Evolutionary conservation across 2,329 filamentous ascomycete genomes (phyloP).

Genomic region (Didymosphaeria variabile): DNA sequence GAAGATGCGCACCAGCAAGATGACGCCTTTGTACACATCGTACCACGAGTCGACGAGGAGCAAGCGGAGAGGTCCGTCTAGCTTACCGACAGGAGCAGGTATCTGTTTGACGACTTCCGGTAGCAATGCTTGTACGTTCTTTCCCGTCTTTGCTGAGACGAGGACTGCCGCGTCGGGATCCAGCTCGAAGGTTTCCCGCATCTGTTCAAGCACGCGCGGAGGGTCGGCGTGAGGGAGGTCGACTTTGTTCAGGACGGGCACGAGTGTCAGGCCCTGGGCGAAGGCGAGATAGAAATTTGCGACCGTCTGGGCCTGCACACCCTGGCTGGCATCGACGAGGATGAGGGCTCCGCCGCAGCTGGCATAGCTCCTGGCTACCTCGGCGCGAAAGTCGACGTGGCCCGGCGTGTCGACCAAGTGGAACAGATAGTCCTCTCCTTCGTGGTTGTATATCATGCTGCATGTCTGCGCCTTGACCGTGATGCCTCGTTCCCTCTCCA

Average conservation of each 20-base stretch:
- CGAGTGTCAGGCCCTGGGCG: slow-evolving; percentile 82
- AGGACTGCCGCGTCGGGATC: slow-evolving; percentile 76
- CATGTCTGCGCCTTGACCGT: slow-evolving; percentile 99
- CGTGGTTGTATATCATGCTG: slow-evolving; percentile 92
- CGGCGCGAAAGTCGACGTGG: slow-evolving; percentile 96
- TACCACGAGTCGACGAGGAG: slow-evolving; percentile 98
- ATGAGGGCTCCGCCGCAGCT: slow-evolving; percentile 93
- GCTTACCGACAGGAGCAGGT: slow-evolving; percentile 79
- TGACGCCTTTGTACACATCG: slow-evolving; percentile 92
- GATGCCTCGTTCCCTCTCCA: slow-evolving; percentile 94
- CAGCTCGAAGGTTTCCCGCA: slow-evolving; percentile 86
- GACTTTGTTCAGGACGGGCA: slow-evolving; percentile 97
- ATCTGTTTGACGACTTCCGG: slow-evolving; percentile 87
- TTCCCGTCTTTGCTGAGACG: slow-evolving; percentile 93
- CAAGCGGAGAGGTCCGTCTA: slow-evolving; percentile 77
- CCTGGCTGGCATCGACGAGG: slow-evolving; percentile 94
- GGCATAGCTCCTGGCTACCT: slow-evolving; percentile 94
- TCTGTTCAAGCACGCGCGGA: slow-evolving; percentile 84
- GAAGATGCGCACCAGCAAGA: slow-evolving; percentile 89
- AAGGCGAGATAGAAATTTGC: slow-evolving; percentile 99
- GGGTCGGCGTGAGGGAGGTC: slow-evolving; percentile 90
- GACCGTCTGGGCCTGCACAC: slow-evolving; percentile 96
- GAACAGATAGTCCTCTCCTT: slow-evolving; percentile 87
- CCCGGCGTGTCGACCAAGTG: slow-evolving; percentile 97
- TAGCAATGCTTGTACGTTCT: slow-evolving; percentile 84